Evolutionary conservation across 2,329 filamentous ascomycete species (phyloP).

Genomic region (Pyrenochaeta sp.): DNA sequence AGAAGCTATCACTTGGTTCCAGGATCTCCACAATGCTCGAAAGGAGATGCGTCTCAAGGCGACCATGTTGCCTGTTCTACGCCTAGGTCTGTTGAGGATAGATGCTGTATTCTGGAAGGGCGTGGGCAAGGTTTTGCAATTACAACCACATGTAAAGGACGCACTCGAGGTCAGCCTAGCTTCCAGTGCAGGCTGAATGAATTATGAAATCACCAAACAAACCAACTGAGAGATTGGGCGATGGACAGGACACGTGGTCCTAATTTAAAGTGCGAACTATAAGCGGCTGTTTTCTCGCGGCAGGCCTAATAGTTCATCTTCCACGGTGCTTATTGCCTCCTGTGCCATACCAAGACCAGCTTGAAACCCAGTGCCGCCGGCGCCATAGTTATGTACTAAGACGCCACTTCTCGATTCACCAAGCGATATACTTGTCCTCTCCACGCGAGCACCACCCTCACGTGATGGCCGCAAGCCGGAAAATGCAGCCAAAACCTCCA

Average conservation of each 20-base stretch:
- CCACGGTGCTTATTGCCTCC: constrained; percentile 17
- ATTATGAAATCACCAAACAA: background rate
- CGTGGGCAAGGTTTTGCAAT: constrained; percentile 9
- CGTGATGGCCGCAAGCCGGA: constrained; percentile 24
- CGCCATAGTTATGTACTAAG: constrained; percentile 28
- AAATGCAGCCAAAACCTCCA: constrained; percentile 26
- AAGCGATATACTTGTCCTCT: constrained; percentile 16
- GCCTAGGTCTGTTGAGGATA: constrained; percentile 13
- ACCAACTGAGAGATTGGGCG: background rate
- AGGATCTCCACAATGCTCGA: constrained; percentile 7
- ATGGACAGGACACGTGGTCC: background rate
- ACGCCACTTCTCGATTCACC: constrained; percentile 7
- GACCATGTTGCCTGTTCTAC: constrained; percentile 18
- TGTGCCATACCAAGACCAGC: constrained; percentile 28
- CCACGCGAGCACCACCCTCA: constrained; percentile 24
- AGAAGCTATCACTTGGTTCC: constrained; percentile 16
- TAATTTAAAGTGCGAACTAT: background rate
- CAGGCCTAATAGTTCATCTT: constrained; percentile 11
- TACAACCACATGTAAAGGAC: constrained; percentile 7
- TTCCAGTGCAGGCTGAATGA: background rate
- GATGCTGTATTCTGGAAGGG: constrained; percentile 16
- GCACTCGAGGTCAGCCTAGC: constrained; percentile 8
- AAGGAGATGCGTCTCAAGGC: constrained; percentile 19
- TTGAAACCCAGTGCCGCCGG: constrained; percentile 26
- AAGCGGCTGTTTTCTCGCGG: constrained; percentile 3